These are phyloP conservation scores for Syzygium syzygioides DNA, from an alignment of 441 rosid genomes.

Conservation along the genomic window DNA sequence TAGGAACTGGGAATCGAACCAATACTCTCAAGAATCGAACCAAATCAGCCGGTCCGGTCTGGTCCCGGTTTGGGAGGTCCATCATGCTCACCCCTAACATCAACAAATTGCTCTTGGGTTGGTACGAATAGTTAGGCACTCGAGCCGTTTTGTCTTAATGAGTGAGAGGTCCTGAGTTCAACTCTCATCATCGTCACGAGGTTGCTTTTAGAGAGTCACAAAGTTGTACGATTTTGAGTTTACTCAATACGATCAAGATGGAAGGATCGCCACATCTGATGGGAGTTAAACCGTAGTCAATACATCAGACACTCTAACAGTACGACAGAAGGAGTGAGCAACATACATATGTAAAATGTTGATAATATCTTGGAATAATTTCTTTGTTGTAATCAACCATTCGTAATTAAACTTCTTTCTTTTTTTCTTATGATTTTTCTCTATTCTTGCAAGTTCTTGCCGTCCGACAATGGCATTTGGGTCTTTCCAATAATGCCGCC, in stretches of 20 bases:
- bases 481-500: neutral
- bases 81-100: too few species aligned
- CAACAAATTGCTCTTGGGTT: neutral
- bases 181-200: neutral
- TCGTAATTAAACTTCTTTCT: too few species aligned
- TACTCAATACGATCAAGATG: neutral
- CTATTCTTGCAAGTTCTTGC: neutral
- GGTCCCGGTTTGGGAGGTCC: too few species aligned
- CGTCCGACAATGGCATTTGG: neutral
- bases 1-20: too few species aligned
- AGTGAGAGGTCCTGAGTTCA: neutral
- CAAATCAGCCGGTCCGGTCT: too few species aligned
- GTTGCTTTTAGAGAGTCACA: neutral
- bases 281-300: neutral
- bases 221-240: neutral
- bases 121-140: neutral
- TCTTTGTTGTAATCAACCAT: too few species aligned
- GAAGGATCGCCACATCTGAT: neutral
- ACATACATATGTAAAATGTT: neutral
- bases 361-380: neutral
- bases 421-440: neutral
- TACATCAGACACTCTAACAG: neutral
- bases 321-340: neutral
- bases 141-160: neutral
- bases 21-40: too few species aligned